phyloP scores from a whole-genome alignment of 2,329 filamentous ascomycete species.

The Domatiomyces catenatus region DNA sequence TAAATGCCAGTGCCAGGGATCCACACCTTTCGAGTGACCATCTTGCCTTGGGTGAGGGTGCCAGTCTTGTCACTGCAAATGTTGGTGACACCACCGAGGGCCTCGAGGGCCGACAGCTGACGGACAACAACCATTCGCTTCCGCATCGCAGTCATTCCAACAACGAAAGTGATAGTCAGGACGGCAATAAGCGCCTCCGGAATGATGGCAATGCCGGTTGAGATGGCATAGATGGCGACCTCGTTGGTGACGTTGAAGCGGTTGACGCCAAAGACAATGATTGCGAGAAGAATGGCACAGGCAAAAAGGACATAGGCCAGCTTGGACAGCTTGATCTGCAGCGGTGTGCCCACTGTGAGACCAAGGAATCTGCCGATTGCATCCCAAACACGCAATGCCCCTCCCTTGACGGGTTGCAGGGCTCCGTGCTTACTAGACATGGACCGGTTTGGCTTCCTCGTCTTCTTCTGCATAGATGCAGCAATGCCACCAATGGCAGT shows the following conservation, averaged over 20 bases:
- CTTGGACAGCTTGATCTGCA: constrained; percentile 73
- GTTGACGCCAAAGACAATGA: constrained; percentile 48
- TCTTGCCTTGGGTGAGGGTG: constrained; percentile 40
- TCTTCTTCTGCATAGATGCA: constrained; percentile 39
- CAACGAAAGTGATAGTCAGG: constrained; percentile 46
- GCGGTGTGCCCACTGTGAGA: constrained; percentile 57
- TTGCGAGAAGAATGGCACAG: constrained; percentile 47
- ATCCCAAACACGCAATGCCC: constrained; percentile 33
- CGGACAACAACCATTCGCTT: constrained; percentile 39
- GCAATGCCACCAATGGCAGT: constrained; percentile 49
- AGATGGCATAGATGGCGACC: constrained; percentile 44
- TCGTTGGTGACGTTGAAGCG: constrained; percentile 40
- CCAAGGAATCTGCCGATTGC: constrained; percentile 41
- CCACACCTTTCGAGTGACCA: constrained; percentile 46
- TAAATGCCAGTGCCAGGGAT: constrained; percentile 39
- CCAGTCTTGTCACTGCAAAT: constrained; percentile 45
- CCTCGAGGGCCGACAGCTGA: constrained; percentile 39
- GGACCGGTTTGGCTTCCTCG: constrained; percentile 25
- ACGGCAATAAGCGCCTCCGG: constrained; percentile 49
- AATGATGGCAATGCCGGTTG: constrained; percentile 46
- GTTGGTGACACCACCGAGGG: constrained; percentile 41
- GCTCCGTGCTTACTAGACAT: constrained; percentile 33
- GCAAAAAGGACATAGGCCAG: constrained; percentile 68
- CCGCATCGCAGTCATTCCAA: constrained; percentile 40
- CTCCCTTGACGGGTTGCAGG: constrained; percentile 35